Percentiles rank a stretch among this genome's conserved stretches.
These are phyloP conservation scores for Hanseniaspora clermontiae DNA, from an alignment of 805 yeast genomes.

Conservation along the genomic window DNA sequence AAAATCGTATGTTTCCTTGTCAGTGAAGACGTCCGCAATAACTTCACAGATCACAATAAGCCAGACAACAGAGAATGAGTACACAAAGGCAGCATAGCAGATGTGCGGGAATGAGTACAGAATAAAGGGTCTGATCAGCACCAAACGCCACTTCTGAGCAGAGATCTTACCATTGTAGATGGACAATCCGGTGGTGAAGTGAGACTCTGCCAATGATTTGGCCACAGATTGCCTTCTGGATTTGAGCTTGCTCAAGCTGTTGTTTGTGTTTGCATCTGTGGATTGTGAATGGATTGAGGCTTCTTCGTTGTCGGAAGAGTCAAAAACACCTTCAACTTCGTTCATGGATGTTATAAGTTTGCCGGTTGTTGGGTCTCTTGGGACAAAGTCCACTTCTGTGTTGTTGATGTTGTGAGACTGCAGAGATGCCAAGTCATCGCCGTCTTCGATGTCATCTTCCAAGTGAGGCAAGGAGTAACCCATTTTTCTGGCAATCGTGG, in stretches of 20 bases:
- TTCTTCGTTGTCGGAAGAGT: slow-evolving; percentile 4
- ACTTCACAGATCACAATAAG: slow-evolving; percentile 49
- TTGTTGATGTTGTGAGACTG: neutral
- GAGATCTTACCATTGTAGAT: slow-evolving; percentile 40
- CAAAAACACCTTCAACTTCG: slow-evolving; percentile 9
- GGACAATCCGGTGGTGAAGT: slow-evolving; percentile 26
- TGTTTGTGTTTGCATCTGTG: neutral
- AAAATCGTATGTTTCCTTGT: slow-evolving; percentile 30
- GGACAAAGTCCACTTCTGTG: neutral
- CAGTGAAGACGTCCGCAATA: slow-evolving; percentile 37
- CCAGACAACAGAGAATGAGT: slow-evolving; percentile 51
- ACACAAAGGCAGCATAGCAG: slow-evolving; percentile 39
- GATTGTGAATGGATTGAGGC: neutral
- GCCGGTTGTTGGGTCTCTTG: slow-evolving; percentile 5
- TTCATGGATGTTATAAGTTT: neutral
- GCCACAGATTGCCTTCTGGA: slow-evolving; percentile 8
- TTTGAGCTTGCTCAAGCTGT: neutral
- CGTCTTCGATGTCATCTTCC: neutral
- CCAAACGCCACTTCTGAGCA: slow-evolving; percentile 42
- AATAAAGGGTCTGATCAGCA: slow-evolving; percentile 42
- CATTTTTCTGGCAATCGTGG: slow-evolving; percentile 35
- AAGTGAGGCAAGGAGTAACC: slow-evolving; percentile 19
- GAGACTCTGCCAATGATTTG: slow-evolving; percentile 13
- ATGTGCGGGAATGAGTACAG: slow-evolving; percentile 40
- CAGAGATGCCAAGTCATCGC: neutral